Conservation (phyloP, 139 green algal species). For the Coelastrella sp. region DNA sequence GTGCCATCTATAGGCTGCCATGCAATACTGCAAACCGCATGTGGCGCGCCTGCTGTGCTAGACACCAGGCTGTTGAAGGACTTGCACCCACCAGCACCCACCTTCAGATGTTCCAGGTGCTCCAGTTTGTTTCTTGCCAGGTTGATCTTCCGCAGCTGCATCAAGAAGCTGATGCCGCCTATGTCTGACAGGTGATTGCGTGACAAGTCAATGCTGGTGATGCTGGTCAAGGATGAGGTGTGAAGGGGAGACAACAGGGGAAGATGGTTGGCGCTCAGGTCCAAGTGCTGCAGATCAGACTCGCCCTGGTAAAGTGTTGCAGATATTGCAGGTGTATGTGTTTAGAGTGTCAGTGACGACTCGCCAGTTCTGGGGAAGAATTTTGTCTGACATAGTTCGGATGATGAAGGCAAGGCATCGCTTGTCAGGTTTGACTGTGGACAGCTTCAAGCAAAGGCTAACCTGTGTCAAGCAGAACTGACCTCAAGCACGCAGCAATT, state of each 20-base stretch:
- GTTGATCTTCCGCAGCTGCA: neutral
- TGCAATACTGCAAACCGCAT: no score
- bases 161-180: neutral
- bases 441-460: no score
- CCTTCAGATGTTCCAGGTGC: conserved; percentile 12
- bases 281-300: neutral
- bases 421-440: no score
- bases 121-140: conserved; percentile 15
- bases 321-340: no score
- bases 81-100: conserved; percentile 1
- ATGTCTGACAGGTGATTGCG: conserved; percentile 13
- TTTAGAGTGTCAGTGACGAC: no score
- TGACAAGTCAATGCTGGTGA: neutral
- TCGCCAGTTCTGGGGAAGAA: no score
- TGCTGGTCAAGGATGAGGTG: neutral
- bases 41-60: no score
- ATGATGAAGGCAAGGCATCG: no score
- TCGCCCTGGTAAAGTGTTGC: conserved; percentile 38
- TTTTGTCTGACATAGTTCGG: no score
- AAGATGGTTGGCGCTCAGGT: neutral
- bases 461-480: no score
- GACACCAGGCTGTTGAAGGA: neutral
- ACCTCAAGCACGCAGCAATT: conserved; percentile 37
- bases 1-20: no score
- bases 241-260: neutral